phyloP scores from a whole-genome alignment of 768 basidiomycete species.

The Flagelloscypha sp. region DNA sequence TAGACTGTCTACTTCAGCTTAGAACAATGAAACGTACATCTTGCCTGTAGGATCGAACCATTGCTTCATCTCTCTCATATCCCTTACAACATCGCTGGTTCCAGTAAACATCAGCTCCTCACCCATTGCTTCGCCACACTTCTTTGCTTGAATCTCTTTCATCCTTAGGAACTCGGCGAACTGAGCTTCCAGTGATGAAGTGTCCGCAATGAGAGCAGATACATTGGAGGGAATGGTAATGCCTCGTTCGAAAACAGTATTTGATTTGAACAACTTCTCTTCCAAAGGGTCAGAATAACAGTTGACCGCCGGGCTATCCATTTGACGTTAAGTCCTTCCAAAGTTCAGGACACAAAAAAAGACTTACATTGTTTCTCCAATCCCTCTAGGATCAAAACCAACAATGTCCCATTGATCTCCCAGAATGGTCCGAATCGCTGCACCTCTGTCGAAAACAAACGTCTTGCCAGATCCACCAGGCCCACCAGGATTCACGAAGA shows the following conservation, averaged over 20 bases:
- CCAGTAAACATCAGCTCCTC: slow-evolving; percentile 18
- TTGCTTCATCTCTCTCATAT: slow-evolving; percentile 16
- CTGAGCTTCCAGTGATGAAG: slow-evolving; percentile 11
- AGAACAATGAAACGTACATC: slow-evolving; percentile 11
- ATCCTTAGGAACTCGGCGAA: slow-evolving; percentile 13
- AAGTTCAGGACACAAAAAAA: background rate
- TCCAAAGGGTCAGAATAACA: slow-evolving; percentile 11
- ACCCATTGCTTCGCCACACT: slow-evolving; percentile 15
- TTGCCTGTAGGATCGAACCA: slow-evolving; percentile 14
- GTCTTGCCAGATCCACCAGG: slow-evolving; percentile 19
- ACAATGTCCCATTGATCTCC: slow-evolving; percentile 21
- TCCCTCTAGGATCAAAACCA: slow-evolving; percentile 22
- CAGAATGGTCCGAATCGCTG: slow-evolving; percentile 12
- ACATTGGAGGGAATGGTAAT: slow-evolving; percentile 14
- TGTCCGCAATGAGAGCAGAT: slow-evolving; percentile 9
- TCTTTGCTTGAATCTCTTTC: slow-evolving; percentile 13
- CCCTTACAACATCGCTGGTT: slow-evolving; percentile 16
- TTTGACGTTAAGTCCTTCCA: background rate
- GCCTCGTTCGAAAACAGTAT: slow-evolving; percentile 16
- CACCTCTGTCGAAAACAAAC: slow-evolving; percentile 3
- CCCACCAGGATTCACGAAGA: slow-evolving; percentile 19
- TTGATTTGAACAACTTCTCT: slow-evolving; percentile 12
- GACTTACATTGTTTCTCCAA: slow-evolving; percentile 14
- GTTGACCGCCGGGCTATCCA: slow-evolving; percentile 11
- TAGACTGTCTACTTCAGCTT: background rate